A percentile compares a stretch with the other conserved stretches of the same genome.
Conservation (phyloP, 345 rosid species). For the Nasturtium officinale region DNA sequence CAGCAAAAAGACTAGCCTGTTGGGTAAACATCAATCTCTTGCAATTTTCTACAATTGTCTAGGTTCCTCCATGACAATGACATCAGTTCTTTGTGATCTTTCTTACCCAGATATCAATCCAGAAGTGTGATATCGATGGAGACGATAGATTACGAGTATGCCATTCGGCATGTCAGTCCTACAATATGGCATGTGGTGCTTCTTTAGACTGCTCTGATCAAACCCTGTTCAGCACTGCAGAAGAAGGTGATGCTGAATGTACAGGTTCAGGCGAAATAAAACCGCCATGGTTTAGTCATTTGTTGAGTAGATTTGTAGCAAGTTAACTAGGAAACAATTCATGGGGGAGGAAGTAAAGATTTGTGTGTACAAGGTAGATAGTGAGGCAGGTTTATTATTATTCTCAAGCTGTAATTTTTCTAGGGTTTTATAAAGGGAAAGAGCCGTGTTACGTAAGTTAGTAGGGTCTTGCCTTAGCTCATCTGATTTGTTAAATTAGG, state of each 20-base stretch:
- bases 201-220: constrained; percentile 95
- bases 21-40: constrained; percentile 59
- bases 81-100: constrained; percentile 17
- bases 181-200: constrained; percentile 93
- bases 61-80: neutral
- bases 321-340: constrained; percentile 33
- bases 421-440: constrained; percentile 27
- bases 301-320: constrained; percentile 47
- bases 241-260: constrained; percentile 81
- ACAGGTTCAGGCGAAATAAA: constrained; percentile 73
- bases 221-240: constrained; percentile 86
- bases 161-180: constrained; percentile 90
- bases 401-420: constrained; percentile 37
- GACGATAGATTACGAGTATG: constrained; percentile 95
- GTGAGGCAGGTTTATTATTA: constrained; percentile 30
- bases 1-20: constrained; percentile 94
- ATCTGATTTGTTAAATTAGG: constrained; percentile 31
- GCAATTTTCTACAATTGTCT: neutral
- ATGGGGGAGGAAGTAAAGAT: neutral
- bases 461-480: constrained; percentile 23
- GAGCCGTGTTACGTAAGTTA: constrained; percentile 24
- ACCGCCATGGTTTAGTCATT: constrained; percentile 57
- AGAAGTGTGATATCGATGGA: constrained; percentile 88
- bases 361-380: constrained; percentile 43
- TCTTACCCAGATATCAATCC: constrained; percentile 84